Evolutionary conservation across 2,329 filamentous ascomycete species (phyloP).

Genomic region (Aspergillus sp.): DNA sequence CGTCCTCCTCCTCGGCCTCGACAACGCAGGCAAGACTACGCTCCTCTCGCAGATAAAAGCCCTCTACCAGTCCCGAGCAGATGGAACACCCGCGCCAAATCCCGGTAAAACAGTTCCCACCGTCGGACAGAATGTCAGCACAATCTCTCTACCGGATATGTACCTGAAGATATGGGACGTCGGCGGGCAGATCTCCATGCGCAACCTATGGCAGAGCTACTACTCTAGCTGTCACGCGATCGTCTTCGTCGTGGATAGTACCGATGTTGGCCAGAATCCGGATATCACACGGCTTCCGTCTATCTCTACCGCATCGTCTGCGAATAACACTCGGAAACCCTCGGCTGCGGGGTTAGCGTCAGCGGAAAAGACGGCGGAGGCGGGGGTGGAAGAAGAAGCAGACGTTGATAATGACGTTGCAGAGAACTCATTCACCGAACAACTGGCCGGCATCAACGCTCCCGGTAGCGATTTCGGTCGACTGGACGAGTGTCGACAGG

Average conservation of each 20-base stretch:
- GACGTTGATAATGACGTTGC: not conserved
- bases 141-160: slow-evolving; percentile 88
- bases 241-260: slow-evolving; percentile 95
- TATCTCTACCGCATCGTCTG: not conserved
- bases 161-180: slow-evolving; percentile 99
- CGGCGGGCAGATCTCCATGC: slow-evolving; percentile 86
- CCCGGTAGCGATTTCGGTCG: slow-evolving; percentile 52
- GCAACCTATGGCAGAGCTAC: slow-evolving; percentile 94
- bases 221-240: slow-evolving; percentile 94
- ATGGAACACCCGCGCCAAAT: slow-evolving; percentile 55
- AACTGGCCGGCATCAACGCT: slow-evolving; percentile 42
- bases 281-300: slow-evolving; percentile 61
- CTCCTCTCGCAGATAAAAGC: slow-evolving; percentile 96
- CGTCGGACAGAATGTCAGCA: slow-evolving; percentile 94
- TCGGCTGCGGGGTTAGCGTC: not conserved
- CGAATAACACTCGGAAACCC: slow-evolving; percentile 26
- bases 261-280: slow-evolving; percentile 82
- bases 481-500: slow-evolving; percentile 84
- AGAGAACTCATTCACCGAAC: slow-evolving; percentile 34
- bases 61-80: slow-evolving; percentile 63
- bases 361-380: not conserved
- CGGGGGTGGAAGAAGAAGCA: not conserved
- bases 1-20: slow-evolving; percentile 92
- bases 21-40: slow-evolving; percentile 98
- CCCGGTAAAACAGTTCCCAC: slow-evolving; percentile 89